Evolutionary conservation across 345 rosid species (phyloP).

Genomic region (Euphorbia peplus): DNA sequence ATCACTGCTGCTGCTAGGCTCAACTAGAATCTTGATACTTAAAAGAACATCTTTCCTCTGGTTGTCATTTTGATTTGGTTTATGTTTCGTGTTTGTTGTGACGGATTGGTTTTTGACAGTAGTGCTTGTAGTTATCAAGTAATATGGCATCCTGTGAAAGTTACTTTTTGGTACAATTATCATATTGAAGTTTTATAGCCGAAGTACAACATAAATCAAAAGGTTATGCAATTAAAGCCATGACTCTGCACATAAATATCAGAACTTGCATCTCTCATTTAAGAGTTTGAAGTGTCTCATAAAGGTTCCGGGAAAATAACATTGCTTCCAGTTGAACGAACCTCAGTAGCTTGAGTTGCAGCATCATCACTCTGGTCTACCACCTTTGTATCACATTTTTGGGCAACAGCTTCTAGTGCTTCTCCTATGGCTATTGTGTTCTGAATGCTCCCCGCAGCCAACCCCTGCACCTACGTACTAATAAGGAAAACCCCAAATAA

Average conservation of each 20-base stretch:
- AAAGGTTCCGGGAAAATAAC: constrained; percentile 36
- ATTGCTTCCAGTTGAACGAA: constrained; percentile 55
- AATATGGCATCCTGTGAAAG: too few relatives aligned
- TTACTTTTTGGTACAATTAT: too few relatives aligned
- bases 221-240: too few relatives aligned
- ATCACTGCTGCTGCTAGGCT: constrained; percentile 67
- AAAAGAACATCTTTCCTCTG: background rate
- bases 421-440: constrained; percentile 57
- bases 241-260: too few relatives aligned
- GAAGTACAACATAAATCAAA: too few relatives aligned
- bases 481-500: too few relatives aligned
- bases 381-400: constrained; percentile 40
- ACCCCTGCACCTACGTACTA: constrained; percentile 18
- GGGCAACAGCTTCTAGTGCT: constrained; percentile 55
- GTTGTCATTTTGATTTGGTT: background rate
- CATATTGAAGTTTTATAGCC: too few relatives aligned
- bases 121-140: too few relatives aligned
- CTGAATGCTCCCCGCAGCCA: constrained; percentile 21
- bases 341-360: constrained; percentile 72
- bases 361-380: constrained; percentile 69
- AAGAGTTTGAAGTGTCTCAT: too few relatives aligned
- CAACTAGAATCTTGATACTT: constrained; percentile 33
- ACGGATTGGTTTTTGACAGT: too few relatives aligned
- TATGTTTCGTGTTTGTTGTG: background rate
- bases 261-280: too few relatives aligned